Conservation (phyloP, 805 yeast species). For the Candida parachauliodes region DNA sequence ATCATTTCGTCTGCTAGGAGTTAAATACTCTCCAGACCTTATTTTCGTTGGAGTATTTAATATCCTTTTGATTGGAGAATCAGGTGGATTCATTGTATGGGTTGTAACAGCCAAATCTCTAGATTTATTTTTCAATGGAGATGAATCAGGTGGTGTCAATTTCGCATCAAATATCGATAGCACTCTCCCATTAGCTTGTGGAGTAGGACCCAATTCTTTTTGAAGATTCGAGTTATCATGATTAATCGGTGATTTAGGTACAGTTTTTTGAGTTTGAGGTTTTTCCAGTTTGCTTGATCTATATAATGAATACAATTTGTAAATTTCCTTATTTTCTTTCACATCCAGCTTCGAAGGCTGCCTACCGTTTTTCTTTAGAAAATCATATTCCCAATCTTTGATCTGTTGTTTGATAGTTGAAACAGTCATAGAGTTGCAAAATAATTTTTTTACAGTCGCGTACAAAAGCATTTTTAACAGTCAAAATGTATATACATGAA, state of each 20-base stretch:
- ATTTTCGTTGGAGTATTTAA: slow-evolving; percentile 12
- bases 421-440: slow-evolving; percentile 7
- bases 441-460: neutral
- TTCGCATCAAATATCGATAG: slow-evolving; percentile 65
- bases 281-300: slow-evolving; percentile 14
- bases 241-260: neutral
- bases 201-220: slow-evolving; percentile 75
- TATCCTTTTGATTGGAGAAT: slow-evolving; percentile 9
- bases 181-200: slow-evolving; percentile 77
- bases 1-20: slow-evolving; percentile 4
- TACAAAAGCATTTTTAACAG: neutral
- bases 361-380: slow-evolving; percentile 23
- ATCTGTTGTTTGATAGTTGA: slow-evolving; percentile 24
- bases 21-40: neutral
- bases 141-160: slow-evolving; percentile 42
- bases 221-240: neutral
- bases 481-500: neutral
- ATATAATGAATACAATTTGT: slow-evolving; percentile 32
- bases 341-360: slow-evolving; percentile 34
- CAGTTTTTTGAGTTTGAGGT: slow-evolving; percentile 1
- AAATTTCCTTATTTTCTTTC: slow-evolving; percentile 24
- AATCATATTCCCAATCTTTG: slow-evolving; percentile 39
- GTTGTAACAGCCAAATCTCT: neutral
- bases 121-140: slow-evolving; percentile 28
- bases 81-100: slow-evolving; percentile 8